These are phyloP conservation scores for Vitis hybrid DNA, from an alignment of 177 flowering plant species.

Conservation along the genomic window DNA sequence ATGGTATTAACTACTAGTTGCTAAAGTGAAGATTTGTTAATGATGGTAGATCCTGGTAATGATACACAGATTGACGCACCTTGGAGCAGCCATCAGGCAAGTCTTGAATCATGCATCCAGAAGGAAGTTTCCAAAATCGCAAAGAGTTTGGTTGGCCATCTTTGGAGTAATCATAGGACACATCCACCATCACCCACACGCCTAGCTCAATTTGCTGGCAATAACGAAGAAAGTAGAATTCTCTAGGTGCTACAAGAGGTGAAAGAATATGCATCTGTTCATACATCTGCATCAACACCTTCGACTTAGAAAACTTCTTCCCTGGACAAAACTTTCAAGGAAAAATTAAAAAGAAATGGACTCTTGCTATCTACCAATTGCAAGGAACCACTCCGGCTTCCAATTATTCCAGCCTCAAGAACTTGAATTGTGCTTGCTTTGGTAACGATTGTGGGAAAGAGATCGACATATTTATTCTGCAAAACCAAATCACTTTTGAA, in stretches of 20 bases:
- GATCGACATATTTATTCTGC: slow-evolving; percentile 38
- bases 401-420: slow-evolving; percentile 18
- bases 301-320: background rate
- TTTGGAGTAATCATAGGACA: slow-evolving; percentile 29
- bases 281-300: slow-evolving; percentile 32
- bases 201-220: slow-evolving; percentile 38
- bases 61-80: slow-evolving; percentile 9
- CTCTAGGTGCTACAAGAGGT: slow-evolving; percentile 44
- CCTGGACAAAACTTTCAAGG: background rate
- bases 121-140: slow-evolving; percentile 34
- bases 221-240: slow-evolving; percentile 39
- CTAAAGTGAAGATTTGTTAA: too few species aligned
- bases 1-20: too few species aligned
- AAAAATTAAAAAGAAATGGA: background rate
- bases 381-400: slow-evolving; percentile 20
- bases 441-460: slow-evolving; percentile 37
- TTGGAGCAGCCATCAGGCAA: slow-evolving; percentile 33
- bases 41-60: background rate
- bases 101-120: slow-evolving; percentile 45
- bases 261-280: slow-evolving; percentile 46
- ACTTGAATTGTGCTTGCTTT: slow-evolving; percentile 29
- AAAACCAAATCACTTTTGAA: background rate
- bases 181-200: slow-evolving; percentile 41
- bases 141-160: slow-evolving; percentile 2
- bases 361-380: slow-evolving; percentile 27